Percentiles rank a stretch among this genome's conserved stretches.
Evolutionary conservation across 177 flowering plant genomes (phyloP).

Genomic region (Vitis hybrid): DNA sequence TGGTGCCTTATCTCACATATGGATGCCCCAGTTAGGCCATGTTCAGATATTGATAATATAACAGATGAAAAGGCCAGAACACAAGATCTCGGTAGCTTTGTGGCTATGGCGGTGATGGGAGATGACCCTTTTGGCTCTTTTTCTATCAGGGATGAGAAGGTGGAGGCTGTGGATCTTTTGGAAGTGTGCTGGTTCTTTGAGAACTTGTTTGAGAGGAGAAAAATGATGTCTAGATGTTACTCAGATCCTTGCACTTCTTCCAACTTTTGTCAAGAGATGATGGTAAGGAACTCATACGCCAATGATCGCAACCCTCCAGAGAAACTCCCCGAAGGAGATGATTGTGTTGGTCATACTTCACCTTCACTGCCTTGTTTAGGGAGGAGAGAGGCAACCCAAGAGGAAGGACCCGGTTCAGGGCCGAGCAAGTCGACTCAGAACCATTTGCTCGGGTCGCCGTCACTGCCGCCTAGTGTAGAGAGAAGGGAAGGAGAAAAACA

Average conservation of each 20-base stretch:
- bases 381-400: no score
- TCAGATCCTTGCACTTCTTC: slow-evolving; percentile 49
- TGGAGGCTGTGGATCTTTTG: slow-evolving; percentile 39
- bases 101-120: slow-evolving; percentile 24
- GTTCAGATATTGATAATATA: neutral
- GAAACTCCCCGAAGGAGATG: no score
- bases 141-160: slow-evolving; percentile 8
- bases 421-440: no score
- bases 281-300: slow-evolving; percentile 7
- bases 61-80: neutral
- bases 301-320: no score
- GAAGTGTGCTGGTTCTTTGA: slow-evolving; percentile 77
- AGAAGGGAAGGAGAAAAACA: no score
- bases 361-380: no score
- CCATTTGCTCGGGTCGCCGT: no score
- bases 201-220: slow-evolving; percentile 39
- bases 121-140: slow-evolving; percentile 18
- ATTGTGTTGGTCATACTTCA: no score
- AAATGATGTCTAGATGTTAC: slow-evolving; percentile 33
- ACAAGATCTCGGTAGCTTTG: neutral
- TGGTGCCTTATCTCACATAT: slow-evolving; percentile 17
- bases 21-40: slow-evolving; percentile 11
- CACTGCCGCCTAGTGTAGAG: no score
- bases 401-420: no score
- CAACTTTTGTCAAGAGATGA: slow-evolving; percentile 13